Conservation (phyloP, 73 alveolate species). For the Paramecium biaurelia region DNA sequence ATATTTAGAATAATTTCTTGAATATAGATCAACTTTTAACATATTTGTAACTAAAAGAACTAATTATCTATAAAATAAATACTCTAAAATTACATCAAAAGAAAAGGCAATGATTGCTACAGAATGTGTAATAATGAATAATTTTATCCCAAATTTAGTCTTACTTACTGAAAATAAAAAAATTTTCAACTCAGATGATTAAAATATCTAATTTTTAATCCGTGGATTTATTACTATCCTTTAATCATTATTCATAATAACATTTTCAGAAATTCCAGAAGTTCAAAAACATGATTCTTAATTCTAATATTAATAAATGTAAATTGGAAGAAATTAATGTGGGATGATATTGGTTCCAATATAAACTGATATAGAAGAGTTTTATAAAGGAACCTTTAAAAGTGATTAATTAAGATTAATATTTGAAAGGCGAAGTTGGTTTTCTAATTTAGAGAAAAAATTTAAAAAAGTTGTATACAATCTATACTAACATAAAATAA, state of each 20-base stretch:
- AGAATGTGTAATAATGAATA: not conserved
- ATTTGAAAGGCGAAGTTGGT: not conserved
- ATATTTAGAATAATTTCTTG: not conserved
- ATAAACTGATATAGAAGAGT: not conserved
- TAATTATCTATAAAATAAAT: not conserved
- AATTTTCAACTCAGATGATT: not conserved
- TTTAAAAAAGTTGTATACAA: not conserved
- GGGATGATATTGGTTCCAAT: not conserved
- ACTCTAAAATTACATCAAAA: not conserved
- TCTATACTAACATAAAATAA: not conserved
- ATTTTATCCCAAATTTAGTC: conserved; percentile 6
- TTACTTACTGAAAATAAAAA: not conserved
- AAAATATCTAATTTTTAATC: not conserved
- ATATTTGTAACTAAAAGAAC: conserved; percentile 6
- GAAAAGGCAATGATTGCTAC: not conserved
- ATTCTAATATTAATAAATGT: not conserved
- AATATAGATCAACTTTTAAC: not conserved
- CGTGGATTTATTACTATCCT: not conserved
- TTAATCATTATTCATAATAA: not conserved
- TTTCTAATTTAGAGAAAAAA: not conserved
- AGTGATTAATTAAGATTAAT: not conserved
- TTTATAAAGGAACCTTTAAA: not conserved
- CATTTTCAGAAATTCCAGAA: not conserved
- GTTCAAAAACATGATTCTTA: not conserved
- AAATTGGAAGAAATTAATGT: not conserved